phyloP scores from a whole-genome alignment of 225 moss, liverwort and hornwort genomes.

The Antitrichia curtipendula region DNA sequence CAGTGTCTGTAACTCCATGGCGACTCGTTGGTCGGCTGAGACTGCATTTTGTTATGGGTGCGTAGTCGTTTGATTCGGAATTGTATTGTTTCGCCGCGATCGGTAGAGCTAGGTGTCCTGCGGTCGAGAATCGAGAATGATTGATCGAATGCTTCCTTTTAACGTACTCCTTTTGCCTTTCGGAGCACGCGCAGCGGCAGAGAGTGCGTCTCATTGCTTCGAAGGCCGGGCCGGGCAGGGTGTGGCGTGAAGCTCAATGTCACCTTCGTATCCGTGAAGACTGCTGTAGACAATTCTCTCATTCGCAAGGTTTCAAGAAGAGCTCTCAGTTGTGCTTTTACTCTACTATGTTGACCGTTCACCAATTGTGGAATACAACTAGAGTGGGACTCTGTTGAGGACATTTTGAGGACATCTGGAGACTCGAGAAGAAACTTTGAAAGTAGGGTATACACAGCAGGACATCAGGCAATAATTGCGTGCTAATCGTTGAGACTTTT shows the following conservation, averaged over 20 bases:
- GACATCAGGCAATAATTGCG: not conserved
- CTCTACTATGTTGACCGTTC: not conserved
- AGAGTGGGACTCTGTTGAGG: not conserved
- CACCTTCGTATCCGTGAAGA: not conserved
- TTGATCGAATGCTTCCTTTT: not conserved
- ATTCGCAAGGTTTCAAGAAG: not conserved
- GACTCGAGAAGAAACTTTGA: not conserved
- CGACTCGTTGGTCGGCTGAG: not conserved
- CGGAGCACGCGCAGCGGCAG: not conserved
- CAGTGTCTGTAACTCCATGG: too few relatives aligned
- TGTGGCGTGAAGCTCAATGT: not conserved
- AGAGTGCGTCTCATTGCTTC: not conserved
- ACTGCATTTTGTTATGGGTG: not conserved
- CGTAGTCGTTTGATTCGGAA: not conserved
- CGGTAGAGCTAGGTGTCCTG: not conserved
- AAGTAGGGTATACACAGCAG: not conserved
- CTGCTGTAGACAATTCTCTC: not conserved
- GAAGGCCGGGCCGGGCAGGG: not conserved
- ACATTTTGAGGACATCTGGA: not conserved
- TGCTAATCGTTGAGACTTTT: not conserved
- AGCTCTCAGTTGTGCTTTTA: not conserved
- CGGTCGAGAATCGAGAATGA: not conserved
- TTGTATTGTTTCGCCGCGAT: not conserved
- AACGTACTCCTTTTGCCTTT: not conserved
- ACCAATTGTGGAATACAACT: not conserved